Percentiles rank a stretch among this genome's conserved stretches.
Conservation (phyloP, 2,329 filamentous ascomycete species). For the Fusarium hainanense region DNA sequence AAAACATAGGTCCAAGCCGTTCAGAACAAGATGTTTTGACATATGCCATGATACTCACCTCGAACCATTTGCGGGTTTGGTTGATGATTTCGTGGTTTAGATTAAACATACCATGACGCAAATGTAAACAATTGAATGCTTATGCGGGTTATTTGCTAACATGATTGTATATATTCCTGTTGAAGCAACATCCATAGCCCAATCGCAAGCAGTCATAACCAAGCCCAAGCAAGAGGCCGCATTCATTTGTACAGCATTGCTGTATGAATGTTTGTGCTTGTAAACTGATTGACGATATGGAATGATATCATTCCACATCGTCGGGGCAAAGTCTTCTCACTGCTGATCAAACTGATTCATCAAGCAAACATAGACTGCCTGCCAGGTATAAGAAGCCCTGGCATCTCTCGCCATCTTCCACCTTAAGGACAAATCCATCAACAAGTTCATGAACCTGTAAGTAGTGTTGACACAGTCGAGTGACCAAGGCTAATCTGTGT, state of each 20-base stretch:
- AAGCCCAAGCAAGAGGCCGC: background rate
- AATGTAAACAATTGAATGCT: background rate
- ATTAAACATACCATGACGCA: background rate
- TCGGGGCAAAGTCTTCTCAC: background rate
- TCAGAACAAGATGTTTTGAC: background rate
- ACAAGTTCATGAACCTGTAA: too few species aligned
- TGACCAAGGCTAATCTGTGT: too few species aligned
- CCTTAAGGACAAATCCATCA: background rate
- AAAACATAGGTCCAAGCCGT: background rate
- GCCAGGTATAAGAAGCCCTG: background rate
- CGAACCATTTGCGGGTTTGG: too few species aligned
- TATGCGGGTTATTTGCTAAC: accelerated
- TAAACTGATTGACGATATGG: background rate
- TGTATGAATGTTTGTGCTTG: background rate
- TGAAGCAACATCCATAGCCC: accelerated
- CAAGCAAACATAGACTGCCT: background rate
- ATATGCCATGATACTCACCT: background rate
- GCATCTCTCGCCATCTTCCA: background rate
- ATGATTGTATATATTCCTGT: background rate
- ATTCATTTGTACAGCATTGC: background rate
- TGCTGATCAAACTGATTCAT: background rate
- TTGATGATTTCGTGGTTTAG: background rate
- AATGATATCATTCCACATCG: too few species aligned
- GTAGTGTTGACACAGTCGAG: background rate
- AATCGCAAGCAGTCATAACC: background rate